Evolutionary conservation across 164 flowering plant species (phyloP).

Genomic region (Vitis riparia): DNA sequence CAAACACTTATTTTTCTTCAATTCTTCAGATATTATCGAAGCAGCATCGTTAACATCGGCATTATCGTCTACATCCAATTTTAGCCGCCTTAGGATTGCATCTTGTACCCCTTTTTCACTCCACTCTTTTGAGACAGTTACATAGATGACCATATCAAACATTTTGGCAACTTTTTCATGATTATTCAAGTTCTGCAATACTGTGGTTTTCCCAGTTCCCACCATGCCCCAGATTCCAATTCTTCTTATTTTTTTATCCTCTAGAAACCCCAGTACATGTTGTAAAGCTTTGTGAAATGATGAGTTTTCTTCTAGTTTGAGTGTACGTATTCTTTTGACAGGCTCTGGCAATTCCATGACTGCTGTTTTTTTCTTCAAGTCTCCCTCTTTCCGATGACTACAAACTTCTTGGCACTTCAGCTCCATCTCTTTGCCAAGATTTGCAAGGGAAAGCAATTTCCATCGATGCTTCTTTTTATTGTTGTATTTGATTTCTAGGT

Average conservation of each 20-base stretch:
- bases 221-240: slow-evolving; percentile 15
- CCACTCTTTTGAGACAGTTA: slow-evolving; percentile 9
- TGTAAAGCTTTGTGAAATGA: background rate
- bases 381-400: background rate
- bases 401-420: background rate
- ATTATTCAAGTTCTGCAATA: slow-evolving; percentile 12
- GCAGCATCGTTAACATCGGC: background rate
- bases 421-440: no score
- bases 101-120: slow-evolving; percentile 8
- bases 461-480: no score
- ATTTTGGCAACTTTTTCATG: slow-evolving; percentile 2
- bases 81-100: slow-evolving; percentile 1
- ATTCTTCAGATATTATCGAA: background rate
- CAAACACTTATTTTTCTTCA: slow-evolving; percentile 8
- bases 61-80: background rate
- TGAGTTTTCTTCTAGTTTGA: background rate
- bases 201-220: slow-evolving; percentile 16
- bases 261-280: background rate
- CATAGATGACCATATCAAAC: slow-evolving; percentile 19
- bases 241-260: background rate
- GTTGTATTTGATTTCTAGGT: no score
- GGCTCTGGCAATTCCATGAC: background rate
- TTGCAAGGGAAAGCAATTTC: no score
- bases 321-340: slow-evolving; percentile 4
- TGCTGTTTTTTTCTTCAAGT: background rate